Base-by-base conservation (phyloP, 2,329 filamentous ascomycete genomes). In the Penicillium sp. region DNA sequence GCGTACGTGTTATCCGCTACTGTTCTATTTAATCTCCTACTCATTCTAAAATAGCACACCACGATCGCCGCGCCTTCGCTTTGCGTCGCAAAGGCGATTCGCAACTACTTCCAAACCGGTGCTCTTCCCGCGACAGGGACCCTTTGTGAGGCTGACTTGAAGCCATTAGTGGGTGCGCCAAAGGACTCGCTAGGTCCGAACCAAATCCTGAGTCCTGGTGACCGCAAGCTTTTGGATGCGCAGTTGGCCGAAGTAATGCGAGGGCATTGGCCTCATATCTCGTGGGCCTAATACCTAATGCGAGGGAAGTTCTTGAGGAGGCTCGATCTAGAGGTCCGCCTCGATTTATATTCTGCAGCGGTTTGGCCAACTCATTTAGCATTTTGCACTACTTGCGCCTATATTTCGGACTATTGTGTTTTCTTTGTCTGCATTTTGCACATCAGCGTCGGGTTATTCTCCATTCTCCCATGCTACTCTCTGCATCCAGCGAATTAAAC, bases 51-150 rank as follows among this genome's bases (percentile, higher is more conserved):
- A 24, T 30, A 71, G 68, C 68, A 71, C 45, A 68, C 66, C n/a
- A 69, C 67, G 1, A 39, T 67, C 7, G 64, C 65, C 2, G 68
- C 70, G 1, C 68, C 72, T 1, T 75, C 70, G 2, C 43, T 69
- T 2, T 78, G 76, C 49, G 65, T 68, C 1, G 66, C 61, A 23
- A 68, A 63, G 17, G 56, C 55, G 1, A 67, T 78, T 17, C 68
- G 74, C 20, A 52, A 51, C 3, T 78, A 78, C 50, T 78, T 77
- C 54, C 74, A 76, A 39, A 68, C 65, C 2, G 75, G 75, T 0
- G 56, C 53, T 23, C 50, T 78, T 20, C 76, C 76, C 1, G 46
- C 59, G 1, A n/a, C 46, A 3, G 71, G 64, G 3, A 68, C 64
- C 6, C 54, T 74, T 4, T 78, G 75, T 49, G 47, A 62, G 15